These are phyloP conservation scores for Phytophthora foliorum DNA, from an alignment of 352 stramenopile species.

Conservation along the genomic window DNA sequence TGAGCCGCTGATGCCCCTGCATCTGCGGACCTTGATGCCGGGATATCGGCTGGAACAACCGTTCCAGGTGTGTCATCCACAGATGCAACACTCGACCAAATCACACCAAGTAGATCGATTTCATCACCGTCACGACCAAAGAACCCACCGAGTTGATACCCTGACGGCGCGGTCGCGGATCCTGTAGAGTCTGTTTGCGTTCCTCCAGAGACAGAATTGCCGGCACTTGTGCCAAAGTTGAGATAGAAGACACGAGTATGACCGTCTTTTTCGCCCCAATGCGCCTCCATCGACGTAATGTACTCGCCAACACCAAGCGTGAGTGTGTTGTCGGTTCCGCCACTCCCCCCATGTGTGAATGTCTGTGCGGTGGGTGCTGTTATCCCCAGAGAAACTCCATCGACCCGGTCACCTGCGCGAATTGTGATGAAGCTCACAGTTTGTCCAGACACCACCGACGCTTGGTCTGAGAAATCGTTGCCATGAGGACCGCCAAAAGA, in stretches of 20 bases:
- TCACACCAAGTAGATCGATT: conserved; percentile 30
- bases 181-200: conserved; percentile 23
- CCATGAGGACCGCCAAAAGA: conserved; percentile 31
- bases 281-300: conserved; percentile 36
- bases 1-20: conserved; percentile 4
- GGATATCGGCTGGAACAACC: conserved; percentile 13
- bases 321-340: conserved; percentile 29
- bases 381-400: conserved; percentile 24
- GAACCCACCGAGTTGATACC: conserved; percentile 32
- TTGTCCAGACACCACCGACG: conserved; percentile 19
- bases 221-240: conserved; percentile 31
- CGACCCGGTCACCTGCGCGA: conserved; percentile 24
- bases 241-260: conserved; percentile 38
- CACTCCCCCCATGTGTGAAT: conserved; percentile 31
- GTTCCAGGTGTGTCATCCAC: conserved; percentile 15
- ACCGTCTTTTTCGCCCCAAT: conserved; percentile 30
- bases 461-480: conserved; percentile 34
- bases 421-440: conserved; percentile 25
- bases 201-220: conserved; percentile 28
- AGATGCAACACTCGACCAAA: conserved; percentile 30
- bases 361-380: conserved; percentile 24
- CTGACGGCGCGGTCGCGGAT: conserved; percentile 20
- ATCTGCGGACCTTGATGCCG: background rate
- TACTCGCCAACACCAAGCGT: conserved; percentile 22
- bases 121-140: conserved; percentile 36